Percentiles rank a stretch among this genome's conserved stretches.
phyloP scores from a whole-genome alignment of 805 yeast species.

The Suhomyces tanzawaensis region DNA sequence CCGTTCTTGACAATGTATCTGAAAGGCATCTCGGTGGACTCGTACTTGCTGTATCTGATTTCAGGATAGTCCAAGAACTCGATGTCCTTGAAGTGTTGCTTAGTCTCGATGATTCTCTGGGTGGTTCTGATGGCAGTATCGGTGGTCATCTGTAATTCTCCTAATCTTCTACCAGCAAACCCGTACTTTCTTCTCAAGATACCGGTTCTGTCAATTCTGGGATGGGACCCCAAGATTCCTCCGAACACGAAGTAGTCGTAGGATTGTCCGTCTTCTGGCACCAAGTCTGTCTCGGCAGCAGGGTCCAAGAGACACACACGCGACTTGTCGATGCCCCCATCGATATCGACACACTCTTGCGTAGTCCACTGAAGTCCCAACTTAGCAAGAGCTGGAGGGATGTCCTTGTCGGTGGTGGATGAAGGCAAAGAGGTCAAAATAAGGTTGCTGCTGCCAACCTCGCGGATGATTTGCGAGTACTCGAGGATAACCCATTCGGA shows the following conservation, averaged over 20 bases:
- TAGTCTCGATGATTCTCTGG: slow-evolving; percentile 66
- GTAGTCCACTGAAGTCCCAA: slow-evolving; percentile 82
- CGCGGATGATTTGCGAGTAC: slow-evolving; percentile 76
- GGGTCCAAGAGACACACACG: slow-evolving; percentile 88
- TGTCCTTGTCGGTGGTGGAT: slow-evolving; percentile 55
- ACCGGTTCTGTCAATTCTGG: slow-evolving; percentile 89
- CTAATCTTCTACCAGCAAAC: slow-evolving; percentile 82
- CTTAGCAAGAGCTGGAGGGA: slow-evolving; percentile 58
- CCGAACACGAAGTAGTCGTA: slow-evolving; percentile 94
- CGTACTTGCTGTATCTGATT: slow-evolving; percentile 80
- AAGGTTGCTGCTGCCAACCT: slow-evolving; percentile 76
- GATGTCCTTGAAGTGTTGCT: slow-evolving; percentile 63
- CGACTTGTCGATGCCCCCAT: slow-evolving; percentile 41
- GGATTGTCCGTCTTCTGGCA: slow-evolving; percentile 60
- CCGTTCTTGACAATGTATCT: slow-evolving; percentile 66
- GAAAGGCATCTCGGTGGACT: slow-evolving; percentile 97
- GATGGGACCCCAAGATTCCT: slow-evolving; percentile 94
- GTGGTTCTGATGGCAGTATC: slow-evolving; percentile 96
- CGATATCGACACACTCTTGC: slow-evolving; percentile 58
- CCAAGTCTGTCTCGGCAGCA: slow-evolving; percentile 69
- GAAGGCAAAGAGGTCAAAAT: slow-evolving; percentile 73
- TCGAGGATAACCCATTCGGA: slow-evolving; percentile 94
- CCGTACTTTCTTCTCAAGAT: slow-evolving; percentile 80
- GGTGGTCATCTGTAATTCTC: slow-evolving; percentile 91
- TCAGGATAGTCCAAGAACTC: slow-evolving; percentile 92